Base-by-base conservation (phyloP, 257 asterid species). In the Salvia miltiorrhiza region DNA sequence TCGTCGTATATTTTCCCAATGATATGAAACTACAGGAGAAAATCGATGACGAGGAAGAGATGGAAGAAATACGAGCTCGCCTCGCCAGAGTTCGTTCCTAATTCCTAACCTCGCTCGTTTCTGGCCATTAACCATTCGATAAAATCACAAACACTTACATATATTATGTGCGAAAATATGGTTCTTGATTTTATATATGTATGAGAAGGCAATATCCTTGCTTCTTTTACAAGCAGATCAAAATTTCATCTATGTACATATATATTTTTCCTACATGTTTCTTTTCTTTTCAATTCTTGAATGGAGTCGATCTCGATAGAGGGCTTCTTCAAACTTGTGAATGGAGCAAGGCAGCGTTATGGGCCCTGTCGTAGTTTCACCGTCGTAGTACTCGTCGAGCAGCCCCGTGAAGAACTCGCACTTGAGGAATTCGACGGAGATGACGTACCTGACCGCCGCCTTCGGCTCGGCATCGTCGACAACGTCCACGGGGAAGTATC, bases 1-100 rank as follows among this genome's bases (percentile, higher is more conserved):
- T 53, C 21, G 0, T 26, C 35, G 9, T 14, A 11, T 23, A 5
- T 13, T 2, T 8, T 53, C 17, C 1, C 3, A 19, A 13, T 9
- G 37, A 26, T 71, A 14, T 57, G 55, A 64, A 57, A 24, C 28
- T 71, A 48, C 56, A 86, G 90, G 90, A 87, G 79, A 83, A 65
- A 60, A 84, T 75, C 47, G 93, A 91, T 40, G 99, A 91, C 12
- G 98, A 94, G 81, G 99, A 94, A 78, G 97, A 91, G 76, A 53
- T 94, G 10, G 99, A 94, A 83, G 93, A 81, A 63, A 90, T 94
- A 43, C 78, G 99, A 79, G 99, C 92, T 30, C 96, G 99, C 1
- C 96, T 94, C 1, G 97, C 90, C 35, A 82, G 84, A 78, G 95
- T 94, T 72, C 85, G 99, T 67, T 91, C 98, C n/a, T 94, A 81